Base-by-base conservation (phyloP, 306 rosid species). In the Cercis canadensis region DNA sequence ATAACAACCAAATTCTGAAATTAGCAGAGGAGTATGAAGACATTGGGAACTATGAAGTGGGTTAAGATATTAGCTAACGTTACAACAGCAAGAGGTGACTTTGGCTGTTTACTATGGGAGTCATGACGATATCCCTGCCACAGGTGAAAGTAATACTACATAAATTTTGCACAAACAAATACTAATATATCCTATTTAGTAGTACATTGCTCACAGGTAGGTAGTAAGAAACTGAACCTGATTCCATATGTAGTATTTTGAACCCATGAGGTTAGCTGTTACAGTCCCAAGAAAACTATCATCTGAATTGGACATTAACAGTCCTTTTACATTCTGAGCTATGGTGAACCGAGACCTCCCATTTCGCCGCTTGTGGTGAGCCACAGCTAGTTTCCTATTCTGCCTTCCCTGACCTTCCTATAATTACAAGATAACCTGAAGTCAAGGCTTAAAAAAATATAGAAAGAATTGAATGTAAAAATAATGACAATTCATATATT, bases 361-460 rank as follows among this genome's bases (percentile, higher is more conserved):
- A 11, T 74, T 84, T 3, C 81, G 81, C 37, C 98, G 78, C 69
- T 53, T 86, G 73, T 86, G 89, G 68, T 59, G 75, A 17, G 97
- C 98, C 21, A 94, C 87, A 1, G 95, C 97, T 15, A 94, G 86
- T 64, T 94, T 94, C 81, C 97, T 72, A 57, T 90, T 92, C 84
- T 87, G 92, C 54, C 96, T 72, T 62, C 96, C 98, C 65, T 86
- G 82, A 15, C 98, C 98, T 87, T 94, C 98, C 98, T 90, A 75
- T 13, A 51, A 76, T 15, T 29, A 8, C 5, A 56, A 53, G 18
- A 59, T 37, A 63, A 2, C 69, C 16, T 6, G 16, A 62, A 82
- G 59, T 43, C 56, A 47, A 7, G 19, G 12, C 29, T 16, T 47
- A 47, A 47, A 41, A 16, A 31, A 12, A 69, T 12, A 45, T n/a